Evolutionary conservation across 164 flowering plant genomes (phyloP).

Genomic region (Piper longum): DNA sequence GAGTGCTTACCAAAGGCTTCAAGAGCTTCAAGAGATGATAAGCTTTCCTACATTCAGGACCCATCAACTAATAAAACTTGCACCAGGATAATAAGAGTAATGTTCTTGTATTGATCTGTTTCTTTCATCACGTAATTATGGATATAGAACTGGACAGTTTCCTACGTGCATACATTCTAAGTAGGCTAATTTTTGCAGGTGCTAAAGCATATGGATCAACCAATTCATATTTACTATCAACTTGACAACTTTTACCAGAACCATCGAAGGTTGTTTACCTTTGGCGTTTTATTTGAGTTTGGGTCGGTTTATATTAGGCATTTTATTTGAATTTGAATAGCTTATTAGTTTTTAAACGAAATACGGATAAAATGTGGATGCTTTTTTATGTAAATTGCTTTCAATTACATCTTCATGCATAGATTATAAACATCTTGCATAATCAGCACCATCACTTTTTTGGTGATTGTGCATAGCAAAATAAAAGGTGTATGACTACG

Average conservation of each 20-base stretch:
- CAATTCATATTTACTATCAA: slow-evolving; percentile 69
- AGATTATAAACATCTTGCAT: no score
- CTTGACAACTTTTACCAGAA: slow-evolving; percentile 80
- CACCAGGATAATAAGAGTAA: slow-evolving; percentile 32
- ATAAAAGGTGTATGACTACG: no score
- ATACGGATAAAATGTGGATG: no score
- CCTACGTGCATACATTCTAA: no score
- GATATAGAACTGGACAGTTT: no score
- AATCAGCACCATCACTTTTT: no score
- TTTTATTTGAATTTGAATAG: neutral
- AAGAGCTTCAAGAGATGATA: slow-evolving; percentile 24
- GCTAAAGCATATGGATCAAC: slow-evolving; percentile 55
- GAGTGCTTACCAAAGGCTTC: slow-evolving; percentile 39
- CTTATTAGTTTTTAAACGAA: no score
- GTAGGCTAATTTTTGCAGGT: slow-evolving; percentile 22
- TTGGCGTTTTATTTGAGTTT: neutral
- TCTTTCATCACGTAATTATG: no score
- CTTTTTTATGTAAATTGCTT: no score
- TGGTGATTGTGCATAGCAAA: no score
- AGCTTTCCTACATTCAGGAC: slow-evolving; percentile 28
- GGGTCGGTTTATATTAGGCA: neutral
- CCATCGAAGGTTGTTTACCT: slow-evolving; percentile 44
- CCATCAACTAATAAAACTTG: slow-evolving; percentile 37
- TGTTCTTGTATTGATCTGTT: no score
- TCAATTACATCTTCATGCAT: no score